Percentiles rank a stretch among this genome's conserved stretches.
phyloP scores from a whole-genome alignment of 768 basidiomycete species.

The Fomitopsis serialis region DNA sequence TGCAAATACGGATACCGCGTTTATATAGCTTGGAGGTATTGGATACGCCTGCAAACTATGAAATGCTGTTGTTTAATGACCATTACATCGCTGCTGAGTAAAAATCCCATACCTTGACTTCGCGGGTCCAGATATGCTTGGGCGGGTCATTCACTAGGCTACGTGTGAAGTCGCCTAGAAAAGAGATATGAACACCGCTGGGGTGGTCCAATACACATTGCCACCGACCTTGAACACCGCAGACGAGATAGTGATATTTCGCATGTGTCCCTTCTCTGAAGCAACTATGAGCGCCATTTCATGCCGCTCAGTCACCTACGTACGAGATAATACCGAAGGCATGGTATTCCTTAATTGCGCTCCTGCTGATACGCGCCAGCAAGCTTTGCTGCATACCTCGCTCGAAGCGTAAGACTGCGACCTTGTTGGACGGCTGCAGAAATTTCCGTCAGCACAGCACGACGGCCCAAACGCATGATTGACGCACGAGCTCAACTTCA shows the following conservation, averaged over 20 bases:
- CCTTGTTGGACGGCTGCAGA: constrained; percentile 68
- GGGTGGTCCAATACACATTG: not conserved
- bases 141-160: constrained; percentile 68
- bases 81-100: not conserved
- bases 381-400: constrained; percentile 85
- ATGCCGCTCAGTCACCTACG: constrained; percentile 15
- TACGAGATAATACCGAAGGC: constrained; percentile 78
- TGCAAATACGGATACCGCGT: constrained; percentile 77
- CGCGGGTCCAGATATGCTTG: constrained; percentile 68
- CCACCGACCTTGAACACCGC: constrained; percentile 54
- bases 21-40: constrained; percentile 78
- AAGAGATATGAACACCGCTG: not conserved
- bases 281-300: not conserved
- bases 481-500: constrained; percentile 67
- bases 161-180: constrained; percentile 64
- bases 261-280: constrained; percentile 67
- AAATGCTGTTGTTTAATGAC: constrained; percentile 1
- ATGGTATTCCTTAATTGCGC: constrained; percentile 75
- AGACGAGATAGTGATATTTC: constrained; percentile 76
- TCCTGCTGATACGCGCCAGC: constrained; percentile 67
- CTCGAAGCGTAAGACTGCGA: constrained; percentile 72
- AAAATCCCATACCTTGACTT: constrained; percentile 53
- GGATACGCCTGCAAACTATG: constrained; percentile 70
- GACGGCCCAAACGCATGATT: not conserved
- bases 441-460: constrained; percentile 4